These are phyloP conservation scores for Thraustochytrium striatum DNA, from an alignment of 352 stramenopile genomes.

Conservation along the genomic window DNA sequence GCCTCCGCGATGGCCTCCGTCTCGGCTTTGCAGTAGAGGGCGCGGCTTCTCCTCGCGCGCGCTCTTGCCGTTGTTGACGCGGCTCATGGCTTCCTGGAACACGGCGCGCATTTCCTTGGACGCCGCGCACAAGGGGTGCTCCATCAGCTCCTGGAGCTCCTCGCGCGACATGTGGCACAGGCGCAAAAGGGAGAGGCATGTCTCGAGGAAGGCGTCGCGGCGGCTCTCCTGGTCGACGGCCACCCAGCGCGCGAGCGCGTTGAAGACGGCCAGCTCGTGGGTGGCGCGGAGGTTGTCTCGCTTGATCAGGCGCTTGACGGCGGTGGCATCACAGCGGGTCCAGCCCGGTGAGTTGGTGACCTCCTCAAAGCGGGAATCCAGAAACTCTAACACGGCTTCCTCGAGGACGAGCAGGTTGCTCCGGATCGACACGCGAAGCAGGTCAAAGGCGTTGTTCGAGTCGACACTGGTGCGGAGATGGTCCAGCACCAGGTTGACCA, in stretches of 20 bases:
- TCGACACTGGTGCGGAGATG: constrained; percentile 13
- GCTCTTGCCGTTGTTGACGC: not conserved
- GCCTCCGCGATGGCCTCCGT: too few species aligned
- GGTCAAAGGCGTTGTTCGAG: not conserved
- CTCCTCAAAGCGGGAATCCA: constrained; percentile 1
- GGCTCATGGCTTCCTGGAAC: constrained; percentile 23
- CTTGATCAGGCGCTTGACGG: not conserved
- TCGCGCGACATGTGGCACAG: constrained; percentile 30
- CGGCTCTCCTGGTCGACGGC: not conserved
- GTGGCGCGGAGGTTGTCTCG: constrained; percentile 7
- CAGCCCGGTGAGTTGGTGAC: not conserved
- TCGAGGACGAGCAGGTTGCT: not conserved
- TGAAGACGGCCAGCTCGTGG: constrained; percentile 21
- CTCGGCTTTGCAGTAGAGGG: too few species aligned
- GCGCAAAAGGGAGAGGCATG: not conserved
- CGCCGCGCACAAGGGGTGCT: not conserved
- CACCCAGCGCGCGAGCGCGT: not conserved
- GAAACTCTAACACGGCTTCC: constrained; percentile 6
- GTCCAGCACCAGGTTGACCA: constrained; percentile 1
- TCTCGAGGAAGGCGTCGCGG: not conserved
- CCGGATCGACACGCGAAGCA: not conserved
- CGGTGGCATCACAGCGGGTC: not conserved
- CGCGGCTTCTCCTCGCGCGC: not conserved
- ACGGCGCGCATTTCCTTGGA: constrained; percentile 33
- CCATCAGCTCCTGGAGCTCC: constrained; percentile 23